Evolutionary conservation across 306 rosid species (phyloP).

Genomic region (Cercis canadensis): DNA sequence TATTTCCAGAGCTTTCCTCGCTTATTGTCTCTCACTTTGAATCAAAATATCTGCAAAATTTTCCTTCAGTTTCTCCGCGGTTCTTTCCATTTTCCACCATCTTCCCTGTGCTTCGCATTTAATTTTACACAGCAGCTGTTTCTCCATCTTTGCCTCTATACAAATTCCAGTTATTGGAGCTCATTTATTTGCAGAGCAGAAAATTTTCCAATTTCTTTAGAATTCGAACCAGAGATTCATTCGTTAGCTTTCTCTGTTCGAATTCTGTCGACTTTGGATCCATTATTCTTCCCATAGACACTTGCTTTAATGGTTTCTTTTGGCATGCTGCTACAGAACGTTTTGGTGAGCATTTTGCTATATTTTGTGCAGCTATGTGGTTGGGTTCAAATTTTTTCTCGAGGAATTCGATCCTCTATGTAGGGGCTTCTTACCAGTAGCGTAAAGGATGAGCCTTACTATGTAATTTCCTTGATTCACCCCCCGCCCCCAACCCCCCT

Average conservation of each 20-base stretch:
- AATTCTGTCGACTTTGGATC: slow-evolving; percentile 21
- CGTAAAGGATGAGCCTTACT: background rate
- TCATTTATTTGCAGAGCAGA: background rate
- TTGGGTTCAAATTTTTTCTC: background rate
- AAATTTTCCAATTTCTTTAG: slow-evolving; percentile 1
- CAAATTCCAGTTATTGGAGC: background rate
- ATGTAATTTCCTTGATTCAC: background rate
- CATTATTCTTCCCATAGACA: background rate
- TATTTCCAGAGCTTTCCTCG: slow-evolving; percentile 35
- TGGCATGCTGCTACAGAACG: slow-evolving; percentile 31
- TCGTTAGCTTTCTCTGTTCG: slow-evolving; percentile 41
- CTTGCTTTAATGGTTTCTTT: slow-evolving; percentile 14
- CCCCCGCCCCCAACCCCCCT: too few species aligned
- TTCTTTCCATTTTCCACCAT: background rate
- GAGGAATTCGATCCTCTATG: slow-evolving; percentile 12
- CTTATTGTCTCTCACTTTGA: background rate
- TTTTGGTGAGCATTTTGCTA: slow-evolving; percentile 53
- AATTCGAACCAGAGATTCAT: slow-evolving; percentile 38
- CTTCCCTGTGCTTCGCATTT: background rate
- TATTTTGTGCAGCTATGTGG: slow-evolving; percentile 4
- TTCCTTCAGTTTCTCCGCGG: background rate
- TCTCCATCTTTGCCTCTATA: background rate
- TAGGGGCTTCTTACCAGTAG: background rate
- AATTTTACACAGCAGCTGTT: background rate
- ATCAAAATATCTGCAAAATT: background rate